Evolutionary conservation across 306 rosid genomes (phyloP).

Genomic region (Ormosia emarginata): DNA sequence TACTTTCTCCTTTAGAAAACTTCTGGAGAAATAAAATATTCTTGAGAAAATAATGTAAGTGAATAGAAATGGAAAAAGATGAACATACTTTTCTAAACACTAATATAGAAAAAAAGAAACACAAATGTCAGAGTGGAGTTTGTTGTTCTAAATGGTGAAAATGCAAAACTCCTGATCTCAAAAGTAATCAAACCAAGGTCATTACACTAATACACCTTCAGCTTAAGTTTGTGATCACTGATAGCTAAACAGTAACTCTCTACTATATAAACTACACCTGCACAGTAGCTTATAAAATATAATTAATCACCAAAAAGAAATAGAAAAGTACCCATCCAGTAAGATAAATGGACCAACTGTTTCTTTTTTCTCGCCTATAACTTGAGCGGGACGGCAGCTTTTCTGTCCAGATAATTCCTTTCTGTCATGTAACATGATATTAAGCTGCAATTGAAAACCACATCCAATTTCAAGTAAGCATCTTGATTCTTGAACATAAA

Average conservation of each 20-base stretch:
- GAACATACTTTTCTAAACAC: background rate
- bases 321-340: slow-evolving; percentile 48
- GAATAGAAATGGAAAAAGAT: background rate
- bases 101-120: background rate
- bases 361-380: slow-evolving; percentile 51
- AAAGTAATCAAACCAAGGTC: background rate
- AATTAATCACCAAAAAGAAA: background rate
- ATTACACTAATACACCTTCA: background rate
- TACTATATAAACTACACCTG: background rate
- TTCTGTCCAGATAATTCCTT: slow-evolving; percentile 82
- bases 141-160: background rate
- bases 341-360: slow-evolving; percentile 34
- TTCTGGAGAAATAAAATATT: background rate
- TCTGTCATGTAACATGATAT: slow-evolving; percentile 59
- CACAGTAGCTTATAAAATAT: slow-evolving; percentile 1
- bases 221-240: slow-evolving; percentile 10
- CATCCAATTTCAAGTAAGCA: slow-evolving; percentile 19
- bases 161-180: background rate
- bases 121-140: background rate
- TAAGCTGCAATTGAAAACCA: slow-evolving; percentile 55
- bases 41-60: background rate
- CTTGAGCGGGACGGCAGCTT: slow-evolving; percentile 69
- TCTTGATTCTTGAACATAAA: slow-evolving; percentile 3
- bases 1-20: background rate
- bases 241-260: background rate